These are phyloP conservation scores for Lumnitzera littorea DNA, from an alignment of 345 rosid species.

Conservation along the genomic window DNA sequence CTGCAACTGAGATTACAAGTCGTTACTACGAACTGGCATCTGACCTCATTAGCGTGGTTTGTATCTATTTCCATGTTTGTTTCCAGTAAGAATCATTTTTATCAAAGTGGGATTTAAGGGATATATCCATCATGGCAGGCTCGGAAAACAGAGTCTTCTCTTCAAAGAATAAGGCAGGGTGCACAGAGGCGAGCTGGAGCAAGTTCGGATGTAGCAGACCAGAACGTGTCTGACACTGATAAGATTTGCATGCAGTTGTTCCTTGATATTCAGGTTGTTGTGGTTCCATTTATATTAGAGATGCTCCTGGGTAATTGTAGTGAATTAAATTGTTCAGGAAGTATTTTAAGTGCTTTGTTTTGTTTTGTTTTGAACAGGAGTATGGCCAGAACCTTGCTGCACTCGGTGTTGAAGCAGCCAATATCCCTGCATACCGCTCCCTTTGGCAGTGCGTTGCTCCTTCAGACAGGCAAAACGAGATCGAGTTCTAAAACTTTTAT, in stretches of 20 bases:
- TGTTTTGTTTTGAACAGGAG: conserved; percentile 39
- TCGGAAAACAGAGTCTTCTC: conserved; percentile 76
- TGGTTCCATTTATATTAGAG: not conserved
- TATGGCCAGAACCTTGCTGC: conserved; percentile 68
- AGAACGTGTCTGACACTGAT: conserved; percentile 73
- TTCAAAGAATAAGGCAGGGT: conserved; percentile 82
- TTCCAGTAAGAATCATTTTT: not conserved
- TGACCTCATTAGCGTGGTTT: conserved; percentile 78
- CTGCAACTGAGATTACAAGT: conserved; percentile 64
- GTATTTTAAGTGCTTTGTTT: not conserved
- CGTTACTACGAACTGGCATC: conserved; percentile 74
- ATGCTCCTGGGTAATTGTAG: not conserved
- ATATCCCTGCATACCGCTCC: conserved; percentile 57
- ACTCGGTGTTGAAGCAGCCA: conserved; percentile 64
- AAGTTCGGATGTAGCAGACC: conserved; percentile 72
- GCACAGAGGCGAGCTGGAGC: conserved; percentile 91
- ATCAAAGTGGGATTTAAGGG: too few species aligned
- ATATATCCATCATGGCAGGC: conserved; percentile 40
- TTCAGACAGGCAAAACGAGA: conserved; percentile 43
- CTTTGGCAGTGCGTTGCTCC: conserved; percentile 96
- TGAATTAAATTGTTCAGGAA: not conserved
- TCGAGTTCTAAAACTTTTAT: conserved; percentile 27
- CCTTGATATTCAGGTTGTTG: conserved; percentile 85
- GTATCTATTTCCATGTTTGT: conserved; percentile 13
- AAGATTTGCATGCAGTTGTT: conserved; percentile 92